Evolutionary conservation across 2,329 filamentous ascomycete species (phyloP), one percentile per base, ranked within the genome.

Genomic region (Arthrobotrys megalospora): DNA sequence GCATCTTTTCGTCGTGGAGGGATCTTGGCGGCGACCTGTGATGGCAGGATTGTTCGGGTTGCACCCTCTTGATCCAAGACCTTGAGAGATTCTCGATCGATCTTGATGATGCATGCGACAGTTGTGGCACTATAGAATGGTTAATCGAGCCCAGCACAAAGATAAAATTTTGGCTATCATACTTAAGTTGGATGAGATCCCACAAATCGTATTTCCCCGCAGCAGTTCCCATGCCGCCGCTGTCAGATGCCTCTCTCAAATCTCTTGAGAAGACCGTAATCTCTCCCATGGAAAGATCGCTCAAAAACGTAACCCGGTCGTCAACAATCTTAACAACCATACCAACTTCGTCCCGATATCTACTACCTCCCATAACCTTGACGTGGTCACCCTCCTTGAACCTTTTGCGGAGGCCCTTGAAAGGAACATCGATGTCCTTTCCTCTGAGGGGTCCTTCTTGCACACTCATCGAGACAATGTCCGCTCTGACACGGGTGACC

Each of bases 201-300:
- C 96, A 93, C 38, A 99, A 90, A 81, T 94, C 92, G 84, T 92
- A 98, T 84, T 96, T 93, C 10, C 93, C 93, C n/a, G 95, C 86
- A 77, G 86, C 87, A 36, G 90, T 90, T 32, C 93, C 92, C 82
- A 94, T 91, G 14, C 93, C 94, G 80, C 94, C 94, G 81, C 94
- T 93, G 83, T 98, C 96, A 69, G 93, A 93, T 32, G 96, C 96
- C 84, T 97, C 93, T 81, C 96, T 90, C 78, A 99, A 86, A 85
- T 99, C 96, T 84, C 97, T 97, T 86, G 95, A 97, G 83, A 99
- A 99, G 38, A 99, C 96, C 0, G 94, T 97, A 81, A 99, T 94
- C 84, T 99, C 96, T 65, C 91, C 91, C 85, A 96, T 95, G 78
- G 90, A 96, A 84, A 96, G 93, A 85, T 99, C 96, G 58, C 93